Evolutionary conservation across 2,329 filamentous ascomycete genomes (phyloP).

Genomic region (Exophiala oligosperma): DNA sequence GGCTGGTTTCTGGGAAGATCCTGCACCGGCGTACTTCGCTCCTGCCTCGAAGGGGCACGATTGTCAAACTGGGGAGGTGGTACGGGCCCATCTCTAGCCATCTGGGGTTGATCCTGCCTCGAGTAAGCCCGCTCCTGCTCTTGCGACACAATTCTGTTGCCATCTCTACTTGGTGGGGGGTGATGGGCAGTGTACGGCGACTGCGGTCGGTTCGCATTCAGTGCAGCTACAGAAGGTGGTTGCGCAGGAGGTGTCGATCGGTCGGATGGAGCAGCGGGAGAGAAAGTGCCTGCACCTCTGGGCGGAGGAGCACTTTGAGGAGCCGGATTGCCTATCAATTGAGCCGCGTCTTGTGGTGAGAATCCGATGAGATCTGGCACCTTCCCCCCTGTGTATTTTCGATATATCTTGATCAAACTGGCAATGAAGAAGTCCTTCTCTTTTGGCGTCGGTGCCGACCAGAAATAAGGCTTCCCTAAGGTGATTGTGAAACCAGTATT

Average conservation of each 20-base stretch:
- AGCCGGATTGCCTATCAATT: slow-evolving; percentile 61
- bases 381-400: slow-evolving; percentile 90
- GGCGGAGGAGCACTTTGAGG: slow-evolving; percentile 26
- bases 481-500: slow-evolving; percentile 84
- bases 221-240: slow-evolving; percentile 16
- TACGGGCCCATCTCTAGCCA: slow-evolving; percentile 14
- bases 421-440: slow-evolving; percentile 99
- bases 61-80: slow-evolving; percentile 17
- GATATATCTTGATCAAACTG: slow-evolving; percentile 92
- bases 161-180: slow-evolving; percentile 19
- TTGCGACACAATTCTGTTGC: slow-evolving; percentile 10
- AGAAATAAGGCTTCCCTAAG: slow-evolving; percentile 93
- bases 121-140: slow-evolving; percentile 13
- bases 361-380: slow-evolving; percentile 80
- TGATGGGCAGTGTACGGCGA: slow-evolving; percentile 20
- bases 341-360: slow-evolving; percentile 73
- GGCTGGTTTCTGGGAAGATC: slow-evolving; percentile 17
- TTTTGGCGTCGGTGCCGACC: slow-evolving; percentile 88
- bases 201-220: slow-evolving; percentile 19
- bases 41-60: slow-evolving; percentile 10
- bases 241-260: slow-evolving; percentile 15
- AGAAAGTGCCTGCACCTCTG: slow-evolving; percentile 23
- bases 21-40: slow-evolving; percentile 1
- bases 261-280: slow-evolving; percentile 28
- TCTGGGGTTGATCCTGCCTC: slow-evolving; percentile 16